Evolutionary conservation across 345 rosid genomes (phyloP), one percentile per base, ranked within the genome.

Genomic region (Leavenworthia alabamica): DNA sequence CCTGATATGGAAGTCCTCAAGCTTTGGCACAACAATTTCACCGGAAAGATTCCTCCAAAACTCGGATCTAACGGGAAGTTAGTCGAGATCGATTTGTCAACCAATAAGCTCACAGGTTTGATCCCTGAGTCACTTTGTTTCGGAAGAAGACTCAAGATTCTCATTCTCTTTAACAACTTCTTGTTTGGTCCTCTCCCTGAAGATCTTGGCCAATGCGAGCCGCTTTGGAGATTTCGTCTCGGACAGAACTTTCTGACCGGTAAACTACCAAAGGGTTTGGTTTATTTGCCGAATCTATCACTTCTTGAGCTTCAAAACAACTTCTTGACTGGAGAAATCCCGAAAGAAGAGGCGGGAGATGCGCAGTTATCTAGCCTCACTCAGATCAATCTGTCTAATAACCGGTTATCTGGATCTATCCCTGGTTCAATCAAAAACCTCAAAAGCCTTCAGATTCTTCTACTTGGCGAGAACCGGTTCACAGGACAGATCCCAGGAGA

Each of bases 1-100:
- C 85, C 85, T 14, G 69, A 78, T 71, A 61, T 92, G 63, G 75
- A 86, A 54, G 65, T 76, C 11, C 70, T 92, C 33, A 75, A 74
- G 60, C 81, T 92, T 28, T 92, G 96, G 98, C 82, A 74, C 75
- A 92, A 92, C 67, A 89, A 89, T 66, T 92, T 89, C 82, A 92
- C 96, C 0, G 98, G 98, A 4, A 60, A 72, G 56, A 83, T 89
- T 62, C 98, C 98, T 44, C 23, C 69, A 3, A 77, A 67, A 44
- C 95, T 92, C 1, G 98, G 98, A 61, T 60, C 59, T 66, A 92
- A 81, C 63, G 86, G 93, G 39, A 80, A 74, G 71, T 62, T 92
- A 16, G 66, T 75, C 27, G 65, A 66, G 77, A 80, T 92, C 8
- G 98, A 92, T 59, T 73, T 92, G 70, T 92, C 98, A 3, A 78